Conservation (phyloP, 768 basidiomycete species). For the Antrodiella citrinella region DNA sequence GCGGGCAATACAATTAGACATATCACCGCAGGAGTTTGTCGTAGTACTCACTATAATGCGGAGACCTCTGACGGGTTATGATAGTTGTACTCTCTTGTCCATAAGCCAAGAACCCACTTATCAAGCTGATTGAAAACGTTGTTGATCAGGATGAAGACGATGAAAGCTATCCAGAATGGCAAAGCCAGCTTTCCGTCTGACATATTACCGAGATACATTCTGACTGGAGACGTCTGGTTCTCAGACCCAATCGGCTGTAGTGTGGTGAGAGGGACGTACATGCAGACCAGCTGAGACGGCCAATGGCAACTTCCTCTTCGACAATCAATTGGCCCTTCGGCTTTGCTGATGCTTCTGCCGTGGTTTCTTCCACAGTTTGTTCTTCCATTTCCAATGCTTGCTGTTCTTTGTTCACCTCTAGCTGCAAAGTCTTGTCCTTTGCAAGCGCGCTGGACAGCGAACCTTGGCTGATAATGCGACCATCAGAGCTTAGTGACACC, state of each 20-base stretch:
- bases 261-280: slow-evolving; percentile 13
- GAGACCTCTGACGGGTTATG: slow-evolving; percentile 15
- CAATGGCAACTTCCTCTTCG: slow-evolving; percentile 22
- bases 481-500: slow-evolving; percentile 44
- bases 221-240: slow-evolving; percentile 12
- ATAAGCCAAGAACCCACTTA: slow-evolving; percentile 35
- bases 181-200: slow-evolving; percentile 15
- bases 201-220: slow-evolving; percentile 18
- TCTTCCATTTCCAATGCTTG: slow-evolving; percentile 18
- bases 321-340: slow-evolving; percentile 19
- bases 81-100: slow-evolving; percentile 17
- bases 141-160: slow-evolving; percentile 7
- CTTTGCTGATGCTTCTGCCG: slow-evolving; percentile 4
- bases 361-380: slow-evolving; percentile 2
- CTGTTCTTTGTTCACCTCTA: slow-evolving; percentile 14
- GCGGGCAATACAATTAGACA: background rate
- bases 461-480: slow-evolving; percentile 40
- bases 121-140: slow-evolving; percentile 18
- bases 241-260: background rate
- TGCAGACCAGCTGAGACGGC: slow-evolving; percentile 21
- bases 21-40: background rate
- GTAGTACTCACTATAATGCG: slow-evolving; percentile 11
- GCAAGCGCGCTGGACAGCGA: slow-evolving; percentile 39
- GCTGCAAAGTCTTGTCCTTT: slow-evolving; percentile 20
- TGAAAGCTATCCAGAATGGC: slow-evolving; percentile 26